Base-by-base conservation (phyloP, 176 grass and related monocot species). In the Avena eriantha region DNA sequence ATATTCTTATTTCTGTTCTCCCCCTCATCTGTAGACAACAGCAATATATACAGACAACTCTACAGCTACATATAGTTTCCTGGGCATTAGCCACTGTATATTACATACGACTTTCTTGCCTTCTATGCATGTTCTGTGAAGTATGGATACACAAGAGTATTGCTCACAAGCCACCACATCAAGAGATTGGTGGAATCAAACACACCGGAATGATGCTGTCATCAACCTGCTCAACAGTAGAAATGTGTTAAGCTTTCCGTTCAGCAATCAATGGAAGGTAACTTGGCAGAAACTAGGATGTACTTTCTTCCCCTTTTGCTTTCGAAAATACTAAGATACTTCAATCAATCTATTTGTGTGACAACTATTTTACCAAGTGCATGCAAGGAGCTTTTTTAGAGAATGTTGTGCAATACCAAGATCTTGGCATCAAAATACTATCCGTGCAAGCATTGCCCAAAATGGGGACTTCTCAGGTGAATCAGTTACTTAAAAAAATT, bases 121-220 rank as follows among this genome's bases (percentile, higher is more conserved):
- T 91, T 91, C 82, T 85, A 82, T 91, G 84, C 71, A 85, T 91
- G 54, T 85, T 64, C 78, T 88, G 84, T 88, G 76, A 84, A 88
- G 86, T 91, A 91, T 88, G 69, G 77, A 91, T 91, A 81, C 78
- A 82, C 64, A 82, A 80, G 71, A 81, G 70, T 78, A 71, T 68
- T 84, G 39, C 58, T 80, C 58, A 76, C 17, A 55, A 75, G 69
- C 57, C 49, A 35, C 39, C 22, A 69, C 54, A 87, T 81, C 81
- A 70, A 91, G 84, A 71, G 29, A 31, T 77, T 23, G 50, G 82
- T 11, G 26, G 57, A 76, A 88, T 50, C 76, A 81, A 85, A 82
- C 45, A 61, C 78, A 7, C 33, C 10, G 14, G 63, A 78, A 34
- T 75, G 83, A 54, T 47, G 17, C 23, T 71, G 33, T 45, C 63